Conservation (phyloP, 495 filamentous ascomycete genomes). For the Xylaria telfairii region DNA sequence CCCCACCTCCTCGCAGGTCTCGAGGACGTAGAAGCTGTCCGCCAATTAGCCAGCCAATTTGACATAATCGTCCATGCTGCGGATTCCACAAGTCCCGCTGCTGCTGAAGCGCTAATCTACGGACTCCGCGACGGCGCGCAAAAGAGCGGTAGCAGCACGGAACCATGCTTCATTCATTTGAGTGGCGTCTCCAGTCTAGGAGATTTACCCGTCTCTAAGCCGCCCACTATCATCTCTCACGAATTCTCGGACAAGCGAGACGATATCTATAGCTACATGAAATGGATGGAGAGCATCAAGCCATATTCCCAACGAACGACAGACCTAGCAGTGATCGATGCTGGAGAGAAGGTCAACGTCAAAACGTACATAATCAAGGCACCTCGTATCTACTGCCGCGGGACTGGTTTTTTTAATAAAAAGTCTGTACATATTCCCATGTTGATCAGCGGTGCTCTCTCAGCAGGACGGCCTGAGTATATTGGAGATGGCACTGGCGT, state of each 20-base stretch:
- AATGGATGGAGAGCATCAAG: constrained; percentile 33
- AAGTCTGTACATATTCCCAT: constrained; percentile 43
- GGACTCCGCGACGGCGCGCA: neutral
- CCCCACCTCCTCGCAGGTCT: neutral
- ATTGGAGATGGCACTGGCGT: constrained; percentile 42
- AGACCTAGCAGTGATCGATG: constrained; percentile 46
- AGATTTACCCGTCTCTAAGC: neutral
- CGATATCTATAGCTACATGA: constrained; percentile 42
- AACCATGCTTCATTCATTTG: neutral
- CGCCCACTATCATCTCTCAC: neutral
- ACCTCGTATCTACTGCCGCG: constrained; percentile 50
- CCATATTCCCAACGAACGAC: constrained; percentile 46
- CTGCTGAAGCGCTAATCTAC: constrained; percentile 9
- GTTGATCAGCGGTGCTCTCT: constrained; percentile 32
- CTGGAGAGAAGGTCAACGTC: constrained; percentile 37
- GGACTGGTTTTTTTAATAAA: constrained; percentile 21
- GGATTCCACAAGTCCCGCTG: neutral
- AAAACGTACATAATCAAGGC: constrained; percentile 49
- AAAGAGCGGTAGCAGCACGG: neutral
- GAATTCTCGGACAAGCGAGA: constrained; percentile 43
- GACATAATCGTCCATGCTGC: constrained; percentile 7
- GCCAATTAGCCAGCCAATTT: constrained; percentile 5
- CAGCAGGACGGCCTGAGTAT: constrained; percentile 29
- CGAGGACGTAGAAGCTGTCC: neutral
- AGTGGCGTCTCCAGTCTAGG: constrained; percentile 1